These are phyloP conservation scores for Rhizophora mangle DNA, from an alignment of 345 rosid genomes.

Conservation along the genomic window DNA sequence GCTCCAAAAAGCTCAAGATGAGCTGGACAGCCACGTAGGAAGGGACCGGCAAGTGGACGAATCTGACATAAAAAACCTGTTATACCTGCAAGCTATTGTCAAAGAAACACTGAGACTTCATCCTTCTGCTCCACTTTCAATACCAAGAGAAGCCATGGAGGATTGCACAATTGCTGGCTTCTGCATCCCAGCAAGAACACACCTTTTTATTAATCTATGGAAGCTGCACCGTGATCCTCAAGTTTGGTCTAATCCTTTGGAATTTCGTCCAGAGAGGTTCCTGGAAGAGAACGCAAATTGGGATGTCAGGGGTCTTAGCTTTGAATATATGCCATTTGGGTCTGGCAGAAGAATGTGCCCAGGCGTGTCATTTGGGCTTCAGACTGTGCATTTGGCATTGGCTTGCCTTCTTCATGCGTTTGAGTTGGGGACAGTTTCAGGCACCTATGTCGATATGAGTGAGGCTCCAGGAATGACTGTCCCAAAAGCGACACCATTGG, in stretches of 20 bases:
- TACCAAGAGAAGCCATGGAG: constrained; percentile 14
- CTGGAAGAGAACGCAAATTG: background rate
- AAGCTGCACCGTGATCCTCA: constrained; percentile 22
- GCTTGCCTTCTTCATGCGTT: constrained; percentile 22
- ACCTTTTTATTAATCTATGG: constrained; percentile 15
- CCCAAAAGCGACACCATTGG: constrained; percentile 11
- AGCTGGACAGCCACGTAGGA: constrained; percentile 12
- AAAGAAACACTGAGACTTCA: constrained; percentile 20
- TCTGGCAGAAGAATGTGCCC: constrained; percentile 26
- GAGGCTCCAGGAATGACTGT: constrained; percentile 7
- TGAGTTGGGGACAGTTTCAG: constrained; percentile 6
- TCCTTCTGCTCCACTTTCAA: constrained; percentile 15
- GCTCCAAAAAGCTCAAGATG: constrained; percentile 8
- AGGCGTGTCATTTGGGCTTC: constrained; percentile 11
- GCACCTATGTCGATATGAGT: constrained; percentile 10
- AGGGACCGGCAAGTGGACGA: constrained; percentile 14
- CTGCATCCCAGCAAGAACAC: constrained; percentile 15
- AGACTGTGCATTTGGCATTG: constrained; percentile 12
- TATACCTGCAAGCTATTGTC: constrained; percentile 23
- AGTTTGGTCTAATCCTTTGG: constrained; percentile 12
- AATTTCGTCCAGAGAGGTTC: constrained; percentile 24
- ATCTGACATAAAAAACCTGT: constrained; percentile 8
- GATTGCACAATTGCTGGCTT: constrained; percentile 14
- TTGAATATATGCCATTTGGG: constrained; percentile 17
- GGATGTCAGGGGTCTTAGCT: constrained; percentile 12